These are phyloP conservation scores for Xylaria venustula DNA, from an alignment of 495 filamentous ascomycete genomes.

Conservation along the genomic window DNA sequence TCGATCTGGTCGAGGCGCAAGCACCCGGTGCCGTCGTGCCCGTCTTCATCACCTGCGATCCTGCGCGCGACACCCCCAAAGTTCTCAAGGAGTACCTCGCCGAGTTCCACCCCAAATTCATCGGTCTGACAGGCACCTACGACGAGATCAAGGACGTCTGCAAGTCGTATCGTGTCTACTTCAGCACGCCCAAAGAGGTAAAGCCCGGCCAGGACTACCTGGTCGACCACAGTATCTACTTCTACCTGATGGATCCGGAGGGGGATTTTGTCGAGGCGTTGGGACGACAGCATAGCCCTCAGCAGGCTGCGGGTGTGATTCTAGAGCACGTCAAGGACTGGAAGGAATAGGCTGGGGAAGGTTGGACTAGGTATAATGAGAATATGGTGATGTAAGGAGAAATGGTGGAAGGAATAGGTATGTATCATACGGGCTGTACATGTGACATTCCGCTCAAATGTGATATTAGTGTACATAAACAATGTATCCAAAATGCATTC, in stretches of 20 bases:
- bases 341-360: conserved; percentile 49
- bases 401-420: not conserved
- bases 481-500: not conserved
- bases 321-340: conserved; percentile 88
- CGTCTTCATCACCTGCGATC: conserved; percentile 94
- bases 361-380: conserved; percentile 19
- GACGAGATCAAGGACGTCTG: conserved; percentile 88
- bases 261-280: conserved; percentile 98
- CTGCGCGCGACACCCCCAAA: conserved; percentile 81
- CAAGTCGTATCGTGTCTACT: conserved; percentile 95
- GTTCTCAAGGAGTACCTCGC: conserved; percentile 79
- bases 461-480: conserved; percentile 11
- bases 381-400: not conserved
- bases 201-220: conserved; percentile 94
- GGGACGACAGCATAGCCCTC: conserved; percentile 87
- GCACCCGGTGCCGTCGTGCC: conserved; percentile 49
- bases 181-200: conserved; percentile 84
- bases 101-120: conserved; percentile 87
- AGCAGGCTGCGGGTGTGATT: conserved; percentile 81
- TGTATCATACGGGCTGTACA: conserved; percentile 13
- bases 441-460: conserved; percentile 11
- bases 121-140: conserved; percentile 90
- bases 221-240: conserved; percentile 98
- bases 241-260: conserved; percentile 98
- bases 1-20: conserved; percentile 69